Base-by-base conservation (phyloP, 2,329 filamentous ascomycete genomes). In the Penicillium sp. region DNA sequence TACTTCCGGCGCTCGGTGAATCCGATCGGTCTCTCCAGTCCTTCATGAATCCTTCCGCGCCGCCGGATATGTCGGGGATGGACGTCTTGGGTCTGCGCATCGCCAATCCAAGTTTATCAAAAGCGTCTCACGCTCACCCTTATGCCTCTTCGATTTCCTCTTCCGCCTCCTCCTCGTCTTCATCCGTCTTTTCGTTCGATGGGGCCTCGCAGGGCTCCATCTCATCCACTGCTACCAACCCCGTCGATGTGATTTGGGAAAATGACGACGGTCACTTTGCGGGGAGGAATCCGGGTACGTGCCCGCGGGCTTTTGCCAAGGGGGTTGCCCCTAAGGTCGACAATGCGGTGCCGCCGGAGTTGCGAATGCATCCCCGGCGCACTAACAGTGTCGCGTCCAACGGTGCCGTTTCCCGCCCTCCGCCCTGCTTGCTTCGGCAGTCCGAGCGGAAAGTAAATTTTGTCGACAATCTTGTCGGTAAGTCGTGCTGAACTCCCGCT, bases 391-490 rank as follows among this genome's bases (percentile, higher is more conserved):
- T 74, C 34, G 73, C 69, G 41, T 70, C 68, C 45, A 61, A 54
- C 48, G 49, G 51, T 37, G 42, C 59, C 25, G 73, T 75, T 54
- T 66, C 77, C 50, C 76, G 76, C 53, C 74, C 76, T 55, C 84
- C 85, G 54, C 86, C 90, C 33, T 69, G 82, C 41, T 76, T 95
- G 49, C 75, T 89, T 48, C 83, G 89, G 57, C 89, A 95, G 71
- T 79, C 80, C 59, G 88, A 95, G 69, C 85, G 89, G 61, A 95
- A 95, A 74, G 78, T 86, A 61, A 89, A 84, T 67, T 95, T 96
- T 61, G 90, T 96, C 68, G 89, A 95, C 67, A 92, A 82, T 66
- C 85, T 95, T 65, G 89, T 95, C 72, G 90, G 90, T 95, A 87
- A 86, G 90, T 74, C 35, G 63, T 54, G 56, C 45, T 47, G 49